Base-by-base conservation (phyloP, 495 filamentous ascomycete species). In the Podospora anserina region DNA sequence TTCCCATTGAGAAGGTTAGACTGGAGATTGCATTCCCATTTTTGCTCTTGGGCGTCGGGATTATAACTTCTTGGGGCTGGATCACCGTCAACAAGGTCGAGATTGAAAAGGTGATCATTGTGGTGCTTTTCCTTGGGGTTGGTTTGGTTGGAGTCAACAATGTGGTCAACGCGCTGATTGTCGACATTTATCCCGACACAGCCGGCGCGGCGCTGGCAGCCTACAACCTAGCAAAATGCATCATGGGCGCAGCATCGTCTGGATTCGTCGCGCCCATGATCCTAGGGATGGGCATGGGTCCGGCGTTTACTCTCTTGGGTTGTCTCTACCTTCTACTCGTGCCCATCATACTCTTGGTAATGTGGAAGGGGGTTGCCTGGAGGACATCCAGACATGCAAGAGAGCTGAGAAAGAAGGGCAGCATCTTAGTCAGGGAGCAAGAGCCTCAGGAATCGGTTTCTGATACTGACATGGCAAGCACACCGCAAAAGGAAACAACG, bases 281-380 rank as follows among this genome's bases (percentile, higher is more conserved):
- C 26, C 76, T 84, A 23, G 83, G 77, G 0, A 87, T 92, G 79
- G 91, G 90, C 0, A 75, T 82, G 13, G 89, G 90, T 0, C 91
- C 89, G 88, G 86, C 86, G 27, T 92, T 88, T 74, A 92, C 88
- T 0, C 84, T 94, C 44, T 77, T 91, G 63, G 86, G 82, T 0
- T 66, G 82, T 2, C 69, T 89, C 11, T 88, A 87, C 74, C 61
- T 87, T 1, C 72, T 77, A 0, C 83, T 83, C 16, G 82, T 80
- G 62, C 88, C 89, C 6, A 73, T 85, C 27, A 73, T 91, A 61
- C 78, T 83, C 66, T 63, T 78, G 4, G 70, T 84, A 3, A 74
- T 83, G 71, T 71, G 34, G 30, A 70, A 76, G 26, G 83, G 83
- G 1, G 69, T 83, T 2, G 61, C 66, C 23, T 85, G 83, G 83